Conservation (phyloP, 1,284 basidiomycete species). For the Calocybe gambosa region DNA sequence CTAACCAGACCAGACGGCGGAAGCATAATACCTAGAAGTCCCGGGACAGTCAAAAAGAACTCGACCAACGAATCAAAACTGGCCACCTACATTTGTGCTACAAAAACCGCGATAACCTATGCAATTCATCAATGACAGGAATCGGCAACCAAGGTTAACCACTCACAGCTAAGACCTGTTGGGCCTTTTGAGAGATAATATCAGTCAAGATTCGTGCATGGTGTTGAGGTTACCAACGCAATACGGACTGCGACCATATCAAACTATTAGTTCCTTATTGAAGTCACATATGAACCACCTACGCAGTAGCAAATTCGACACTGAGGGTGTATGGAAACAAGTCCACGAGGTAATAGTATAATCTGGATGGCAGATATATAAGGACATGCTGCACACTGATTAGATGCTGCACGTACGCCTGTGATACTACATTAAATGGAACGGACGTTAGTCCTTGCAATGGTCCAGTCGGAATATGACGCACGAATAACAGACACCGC, state of each 20-base stretch:
- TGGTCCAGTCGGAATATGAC: not conserved
- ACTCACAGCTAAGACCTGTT: not conserved
- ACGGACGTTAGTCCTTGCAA: not conserved
- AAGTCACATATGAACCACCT: constrained; percentile 2
- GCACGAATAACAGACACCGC: constrained; percentile 11
- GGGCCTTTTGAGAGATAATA: not conserved
- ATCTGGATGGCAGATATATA: not conserved
- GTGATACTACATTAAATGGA: constrained; percentile 9
- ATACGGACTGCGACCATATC: not conserved
- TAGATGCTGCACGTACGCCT: constrained; percentile 6
- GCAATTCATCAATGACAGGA: not conserved
- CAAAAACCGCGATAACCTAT: constrained; percentile 11
- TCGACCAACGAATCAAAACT: not conserved
- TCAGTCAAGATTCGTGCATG: not conserved
- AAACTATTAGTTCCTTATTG: not conserved
- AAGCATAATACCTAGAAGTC: constrained; percentile 10
- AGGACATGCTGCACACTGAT: not conserved
- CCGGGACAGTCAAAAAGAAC: not conserved
- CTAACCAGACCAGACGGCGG: constrained; percentile 12
- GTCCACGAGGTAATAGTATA: constrained; percentile 15
- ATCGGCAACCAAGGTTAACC: not conserved
- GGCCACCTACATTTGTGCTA: constrained; percentile 11
- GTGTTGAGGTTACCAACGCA: not conserved
- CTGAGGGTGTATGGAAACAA: constrained; percentile 15
- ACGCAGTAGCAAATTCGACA: constrained; percentile 12